Conservation (phyloP, 768 basidiomycete species). For the Kwoniella sp. region DNA sequence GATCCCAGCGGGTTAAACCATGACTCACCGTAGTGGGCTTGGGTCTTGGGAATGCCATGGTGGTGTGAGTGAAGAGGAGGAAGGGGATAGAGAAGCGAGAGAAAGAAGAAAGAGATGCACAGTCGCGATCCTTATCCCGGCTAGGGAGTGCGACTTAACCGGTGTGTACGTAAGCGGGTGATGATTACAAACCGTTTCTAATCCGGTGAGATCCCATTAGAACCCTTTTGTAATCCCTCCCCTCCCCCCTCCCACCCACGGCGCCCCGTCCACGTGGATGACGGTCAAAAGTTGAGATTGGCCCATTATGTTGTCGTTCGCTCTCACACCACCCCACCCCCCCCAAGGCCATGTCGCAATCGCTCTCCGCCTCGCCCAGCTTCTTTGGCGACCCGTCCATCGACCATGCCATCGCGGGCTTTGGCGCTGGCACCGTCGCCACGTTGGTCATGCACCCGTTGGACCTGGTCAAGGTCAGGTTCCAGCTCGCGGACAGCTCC, state of each 20-base stretch:
- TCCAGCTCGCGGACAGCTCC: slow-evolving; percentile 74
- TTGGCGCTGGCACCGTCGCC: slow-evolving; percentile 85
- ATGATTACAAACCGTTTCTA: too few species aligned
- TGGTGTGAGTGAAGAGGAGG: background rate
- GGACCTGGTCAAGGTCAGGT: slow-evolving; percentile 88
- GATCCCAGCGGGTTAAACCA: background rate
- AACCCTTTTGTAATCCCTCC: background rate
- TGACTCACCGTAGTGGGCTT: slow-evolving; percentile 44
- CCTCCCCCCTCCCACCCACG: too few species aligned
- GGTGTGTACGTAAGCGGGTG: too few species aligned
- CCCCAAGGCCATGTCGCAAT: slow-evolving; percentile 16
- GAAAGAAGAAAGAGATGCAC: background rate
- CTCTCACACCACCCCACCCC: too few species aligned
- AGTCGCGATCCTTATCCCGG: background rate
- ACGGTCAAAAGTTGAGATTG: too few species aligned
- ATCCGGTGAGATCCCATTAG: too few species aligned
- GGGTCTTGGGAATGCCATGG: slow-evolving; percentile 45
- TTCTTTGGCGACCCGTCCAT: slow-evolving; percentile 17
- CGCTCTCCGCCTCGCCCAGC: slow-evolving; percentile 8
- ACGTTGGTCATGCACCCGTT: slow-evolving; percentile 96
- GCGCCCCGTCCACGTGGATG: too few species aligned
- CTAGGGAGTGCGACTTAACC: too few species aligned
- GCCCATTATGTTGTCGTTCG: too few species aligned
- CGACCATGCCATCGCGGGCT: slow-evolving; percentile 90
- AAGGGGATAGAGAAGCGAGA: background rate